Base-by-base conservation (phyloP, 345 rosid genomes). In the Passiflora organensis region DNA sequence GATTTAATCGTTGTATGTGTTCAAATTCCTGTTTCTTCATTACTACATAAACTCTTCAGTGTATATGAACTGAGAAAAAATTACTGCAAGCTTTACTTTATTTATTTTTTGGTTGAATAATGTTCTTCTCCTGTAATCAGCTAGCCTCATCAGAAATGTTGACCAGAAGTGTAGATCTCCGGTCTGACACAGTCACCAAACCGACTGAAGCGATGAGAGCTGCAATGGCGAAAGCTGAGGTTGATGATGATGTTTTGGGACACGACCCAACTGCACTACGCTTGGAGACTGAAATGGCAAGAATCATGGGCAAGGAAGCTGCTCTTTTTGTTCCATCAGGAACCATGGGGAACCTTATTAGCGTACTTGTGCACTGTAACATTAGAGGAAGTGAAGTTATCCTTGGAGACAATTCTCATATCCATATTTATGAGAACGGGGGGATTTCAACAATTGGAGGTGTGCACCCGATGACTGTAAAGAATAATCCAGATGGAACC, bases 301-400 rank as follows among this genome's bases (percentile, higher is more conserved):
- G 69, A 70, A 72, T 89, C 48, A 74, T 55, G 11, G 86, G 91
- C 52, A 93, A 93, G 81, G 99, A 93, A 68, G 95, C 89, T 1
- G 96, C 85, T 1, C 71, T 93, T 21, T 93, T 76, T 66, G 95
- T 93, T 52, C 95, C 96, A 0, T 89, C 99, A 3, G 99, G 99
- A 34, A 89, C 96, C 6, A 93, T 89, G 96, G 95, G 91, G 25
- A 93, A 93, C 78, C 85, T 89, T 32, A 79, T 89, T 19, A 86
- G 99, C 43, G 95, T 93, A 23, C 86, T 93, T 42, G 91, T 86
- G 51, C 96, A 89, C 56, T 93, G 99, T 59, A 83, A 86, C 37
- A 63, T 73, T 55, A 73, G 96, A 55, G 99, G 95, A n/a, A 93
- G 96, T 57, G 96, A 93, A 72, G 85, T 86, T 57, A 86, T 93